These are phyloP conservation scores for Canna indica DNA, from an alignment of 176 grass and related monocot species.

Conservation along the genomic window DNA sequence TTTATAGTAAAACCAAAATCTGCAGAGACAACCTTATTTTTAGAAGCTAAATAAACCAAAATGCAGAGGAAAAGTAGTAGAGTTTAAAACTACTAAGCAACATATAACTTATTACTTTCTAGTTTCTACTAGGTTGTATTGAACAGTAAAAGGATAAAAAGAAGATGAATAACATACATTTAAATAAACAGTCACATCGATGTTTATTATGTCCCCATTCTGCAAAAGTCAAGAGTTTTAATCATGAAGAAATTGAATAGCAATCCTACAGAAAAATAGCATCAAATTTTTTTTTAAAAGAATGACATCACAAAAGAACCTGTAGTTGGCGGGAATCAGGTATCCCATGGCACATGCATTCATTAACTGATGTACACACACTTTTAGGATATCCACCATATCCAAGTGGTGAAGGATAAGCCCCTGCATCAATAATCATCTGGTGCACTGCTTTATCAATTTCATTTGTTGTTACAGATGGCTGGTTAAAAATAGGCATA, in stretches of 20 bases:
- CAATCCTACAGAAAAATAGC: neutral
- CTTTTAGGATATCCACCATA: conserved; percentile 95
- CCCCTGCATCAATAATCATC: conserved; percentile 90
- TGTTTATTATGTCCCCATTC: conserved; percentile 98
- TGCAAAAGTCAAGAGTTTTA: conserved; percentile 29
- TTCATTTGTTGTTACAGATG: conserved; percentile 97
- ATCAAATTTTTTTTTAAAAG: neutral
- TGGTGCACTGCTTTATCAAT: conserved; percentile 99
- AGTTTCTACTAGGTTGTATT: conserved; percentile 6
- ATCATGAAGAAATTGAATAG: neutral
- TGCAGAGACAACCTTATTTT: neutral
- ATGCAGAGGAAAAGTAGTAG: neutral
- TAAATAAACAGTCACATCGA: conserved; percentile 92
- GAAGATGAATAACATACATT: conserved; percentile 47
- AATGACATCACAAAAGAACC: conserved; percentile 32
- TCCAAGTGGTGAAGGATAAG: conserved; percentile 90
- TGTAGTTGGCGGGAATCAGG: conserved; percentile 81
- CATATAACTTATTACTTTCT: neutral
- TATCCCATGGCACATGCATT: conserved; percentile 98
- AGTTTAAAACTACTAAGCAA: neutral
- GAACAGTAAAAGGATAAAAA: neutral
- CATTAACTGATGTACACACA: conserved; percentile 91
- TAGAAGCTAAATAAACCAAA: no score
- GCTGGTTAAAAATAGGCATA: conserved; percentile 70
- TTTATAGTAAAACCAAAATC: no score